Base-by-base conservation (phyloP, 225 moss, liverwort and hornwort species). In the Asterella californica region DNA sequence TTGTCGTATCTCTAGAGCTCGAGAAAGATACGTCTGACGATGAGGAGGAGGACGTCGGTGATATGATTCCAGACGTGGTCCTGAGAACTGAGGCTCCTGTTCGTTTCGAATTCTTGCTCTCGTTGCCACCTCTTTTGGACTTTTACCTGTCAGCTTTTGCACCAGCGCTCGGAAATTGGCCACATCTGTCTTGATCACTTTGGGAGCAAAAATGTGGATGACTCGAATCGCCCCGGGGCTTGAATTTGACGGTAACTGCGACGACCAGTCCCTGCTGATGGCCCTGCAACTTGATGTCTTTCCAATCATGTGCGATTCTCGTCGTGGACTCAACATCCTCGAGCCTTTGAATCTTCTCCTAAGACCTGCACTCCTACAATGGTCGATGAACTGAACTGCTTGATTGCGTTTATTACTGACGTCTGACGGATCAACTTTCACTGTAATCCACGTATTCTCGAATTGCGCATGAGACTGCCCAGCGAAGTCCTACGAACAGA, bases 151-250 rank as follows among this genome's bases (percentile, higher is more conserved):
- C 11, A 95, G 86, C 47, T 82, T 86, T 87, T 94, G 94, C 82
- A 94, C 94, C 12, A 92, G 92, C 47, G 88, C 84, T 55, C 91
- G 79, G 84, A 94, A 94, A 88, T 90, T 90, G 67, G 92, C 91
- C 0, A 88, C 91, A 83, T 94, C 94, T 6, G 92, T 92, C 80
- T 94, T 85, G 85, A 92, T 92, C 68, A 94, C 90, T 80, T 91
- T 91, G 0, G 94, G 92, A 24, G 94, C 89, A 61, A 92, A 93
- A 68, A 92, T 93, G 83, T 94, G 94, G 78, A 93, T 91, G 74
- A 94, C 92, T 14, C 91, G 90, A 36, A 94, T 34, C 14, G 78
- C 42, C 27, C 64, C 53, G 22, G 47, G 7, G 24, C 50, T 45
- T 50, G 45, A 6, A n/a, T 18, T 75, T 15, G 60, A n/a, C n/a